phyloP scores from a whole-genome alignment of 495 filamentous ascomycete species.

The Penicillium macrosclerotiorum region DNA sequence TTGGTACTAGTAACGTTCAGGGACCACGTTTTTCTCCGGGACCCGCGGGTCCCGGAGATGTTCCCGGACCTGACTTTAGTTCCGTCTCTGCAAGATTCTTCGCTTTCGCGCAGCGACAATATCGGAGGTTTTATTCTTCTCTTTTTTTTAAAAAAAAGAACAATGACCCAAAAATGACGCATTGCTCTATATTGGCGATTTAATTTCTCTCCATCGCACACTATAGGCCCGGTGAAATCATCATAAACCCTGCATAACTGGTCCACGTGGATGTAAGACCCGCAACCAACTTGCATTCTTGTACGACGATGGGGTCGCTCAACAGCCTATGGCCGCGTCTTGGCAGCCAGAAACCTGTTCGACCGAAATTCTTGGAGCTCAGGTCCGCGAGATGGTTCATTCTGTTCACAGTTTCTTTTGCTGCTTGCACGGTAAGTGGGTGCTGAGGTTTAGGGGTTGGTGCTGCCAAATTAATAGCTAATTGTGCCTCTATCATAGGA shows the following conservation, averaged over 20 bases:
- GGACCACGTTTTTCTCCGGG: slow-evolving; percentile 3
- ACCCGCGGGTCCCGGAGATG: slow-evolving; percentile 20
- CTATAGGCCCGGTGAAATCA: too few species aligned
- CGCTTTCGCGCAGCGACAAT: background rate
- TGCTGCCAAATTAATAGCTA: too few species aligned
- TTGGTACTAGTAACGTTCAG: too few species aligned
- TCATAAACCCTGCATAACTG: background rate
- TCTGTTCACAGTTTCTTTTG: slow-evolving; percentile 27
- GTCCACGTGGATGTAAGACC: slow-evolving; percentile 3
- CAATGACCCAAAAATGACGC: too few species aligned
- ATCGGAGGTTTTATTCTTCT: too few species aligned
- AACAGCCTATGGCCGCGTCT: background rate
- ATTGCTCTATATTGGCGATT: too few species aligned
- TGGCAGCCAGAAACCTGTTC: slow-evolving; percentile 5
- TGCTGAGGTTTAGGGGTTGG: too few species aligned
- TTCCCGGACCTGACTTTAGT: too few species aligned
- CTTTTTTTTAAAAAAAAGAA: too few species aligned
- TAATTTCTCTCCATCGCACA: background rate
- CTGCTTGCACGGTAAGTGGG: slow-evolving; percentile 16
- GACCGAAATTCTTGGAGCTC: slow-evolving; percentile 22
- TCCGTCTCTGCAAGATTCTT: background rate
- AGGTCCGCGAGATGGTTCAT: slow-evolving; percentile 31
- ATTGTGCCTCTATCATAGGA: slow-evolving; percentile 54
- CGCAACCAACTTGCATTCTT: background rate
- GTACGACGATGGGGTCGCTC: slow-evolving; percentile 8